Percentiles rank a stretch among this genome's conserved stretches.
phyloP scores from a whole-genome alignment of 495 filamentous ascomycete genomes.

The Aspergillus sparsus region DNA sequence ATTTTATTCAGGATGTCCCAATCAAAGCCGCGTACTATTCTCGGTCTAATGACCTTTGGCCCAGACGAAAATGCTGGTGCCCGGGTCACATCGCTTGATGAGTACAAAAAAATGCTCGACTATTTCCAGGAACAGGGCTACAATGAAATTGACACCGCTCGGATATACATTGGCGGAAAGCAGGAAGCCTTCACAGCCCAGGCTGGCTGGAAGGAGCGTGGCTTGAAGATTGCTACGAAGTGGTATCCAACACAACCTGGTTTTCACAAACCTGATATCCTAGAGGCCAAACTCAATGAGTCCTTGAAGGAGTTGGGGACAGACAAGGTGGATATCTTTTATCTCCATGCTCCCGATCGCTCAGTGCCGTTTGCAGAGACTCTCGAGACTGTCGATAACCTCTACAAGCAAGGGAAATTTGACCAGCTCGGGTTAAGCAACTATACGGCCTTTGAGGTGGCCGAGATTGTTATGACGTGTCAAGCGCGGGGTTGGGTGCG shows the following conservation, averaged over 20 bases:
- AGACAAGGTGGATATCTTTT: conserved; percentile 81
- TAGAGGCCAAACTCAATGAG: conserved; percentile 61
- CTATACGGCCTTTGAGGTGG: conserved; percentile 87
- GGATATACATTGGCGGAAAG: conserved; percentile 67
- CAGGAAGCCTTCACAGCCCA: conserved; percentile 83
- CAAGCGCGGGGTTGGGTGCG: conserved; percentile 68
- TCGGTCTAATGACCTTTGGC: conserved; percentile 63
- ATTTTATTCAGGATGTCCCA: conserved; percentile 45
- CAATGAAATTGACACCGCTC: conserved; percentile 78
- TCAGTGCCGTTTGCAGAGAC: conserved; percentile 77
- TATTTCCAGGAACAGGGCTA: conserved; percentile 71
- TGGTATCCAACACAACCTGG: conserved; percentile 63
- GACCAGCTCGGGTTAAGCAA: conserved; percentile 81
- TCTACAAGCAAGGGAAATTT: conserved; percentile 88
- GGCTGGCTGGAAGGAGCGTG: conserved; percentile 77
- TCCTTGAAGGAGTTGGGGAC: conserved; percentile 72
- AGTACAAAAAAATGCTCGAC: conserved; percentile 64
- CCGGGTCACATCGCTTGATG: conserved; percentile 65
- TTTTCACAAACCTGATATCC: conserved; percentile 57
- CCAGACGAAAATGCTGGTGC: conserved; percentile 56
- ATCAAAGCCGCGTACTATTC: conserved; percentile 54
- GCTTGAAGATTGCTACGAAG: conserved; percentile 85
- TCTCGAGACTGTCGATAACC: conserved; percentile 69
- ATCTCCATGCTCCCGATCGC: conserved; percentile 83
- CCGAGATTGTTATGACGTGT: conserved; percentile 80